Base-by-base conservation (phyloP, 768 basidiomycete species). In the Suillus tomentosus region DNA sequence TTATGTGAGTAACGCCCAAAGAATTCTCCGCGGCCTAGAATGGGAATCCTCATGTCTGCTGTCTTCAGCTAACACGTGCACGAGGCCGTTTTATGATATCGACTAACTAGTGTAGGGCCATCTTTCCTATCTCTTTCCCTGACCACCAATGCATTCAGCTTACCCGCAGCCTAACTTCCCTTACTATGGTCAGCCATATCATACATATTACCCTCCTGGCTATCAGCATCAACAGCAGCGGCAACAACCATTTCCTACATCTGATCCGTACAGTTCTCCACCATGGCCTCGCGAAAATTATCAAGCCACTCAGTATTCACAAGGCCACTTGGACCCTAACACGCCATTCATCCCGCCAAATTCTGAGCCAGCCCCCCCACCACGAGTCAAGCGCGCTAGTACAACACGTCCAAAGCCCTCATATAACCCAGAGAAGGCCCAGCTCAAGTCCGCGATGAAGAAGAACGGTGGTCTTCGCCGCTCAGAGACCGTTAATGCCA, bases 371-470 rank as follows among this genome's bases (percentile, higher is more conserved):
- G 57, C 69, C 22, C 61, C 62, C 3, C 71, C 69, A 34, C 65
- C 75, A 13, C 73, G 74, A 53, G 62, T 67, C 60, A 80, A 80
- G 66, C 81, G 79, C 43, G 74, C 77, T 65, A 72, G 72, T 22
- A 70, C 75, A 6, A 65, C 71, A 42, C 74, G 67, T 13, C 63
- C 76, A 22, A 66, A 62, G 42, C 65, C 70, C 9, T 2, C 68
- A 24, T 11, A 58, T 8, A 58, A 58, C 5, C 68, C 70, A 1
- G 75, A 76, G 43, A 74, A 71, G 56, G 78, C 76, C 2, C 81
- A 75, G 14, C 77, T 86, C 47, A 89, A 81, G 74, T 83, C 89
- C 40, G 87, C 86, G 0, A 73, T 89, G 72, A 89, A 85, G 73
- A 86, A 82, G 71, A 69, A 78, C 22, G 72, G 72, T 22, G 39